Evolutionary conservation across 768 basidiomycete species (phyloP).

Genomic region (Hericium coralloides): DNA sequence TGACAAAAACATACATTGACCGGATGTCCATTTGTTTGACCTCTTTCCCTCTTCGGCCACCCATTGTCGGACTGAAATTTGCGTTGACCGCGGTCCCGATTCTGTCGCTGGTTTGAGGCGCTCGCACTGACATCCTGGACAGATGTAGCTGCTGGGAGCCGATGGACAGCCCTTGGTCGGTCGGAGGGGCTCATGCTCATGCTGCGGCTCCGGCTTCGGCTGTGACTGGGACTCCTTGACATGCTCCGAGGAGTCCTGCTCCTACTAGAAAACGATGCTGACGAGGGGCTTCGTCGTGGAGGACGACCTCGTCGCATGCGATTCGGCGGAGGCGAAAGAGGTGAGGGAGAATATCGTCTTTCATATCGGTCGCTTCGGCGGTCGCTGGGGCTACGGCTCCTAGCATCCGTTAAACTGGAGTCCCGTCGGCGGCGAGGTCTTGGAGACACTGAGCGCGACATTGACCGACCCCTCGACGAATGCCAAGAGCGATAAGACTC

Average conservation of each 20-base stretch:
- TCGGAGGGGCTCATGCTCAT: conserved; percentile 37
- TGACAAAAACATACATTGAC: background rate
- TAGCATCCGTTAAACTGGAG: conserved; percentile 33
- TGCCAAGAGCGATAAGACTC: conserved; percentile 57
- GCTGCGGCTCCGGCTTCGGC: conserved; percentile 37
- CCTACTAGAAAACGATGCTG: background rate
- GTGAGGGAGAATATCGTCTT: conserved; percentile 21
- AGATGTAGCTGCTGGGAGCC: conserved; percentile 44
- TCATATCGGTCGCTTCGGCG: conserved; percentile 31
- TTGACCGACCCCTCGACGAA: conserved; percentile 59
- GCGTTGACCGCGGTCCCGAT: conserved; percentile 8
- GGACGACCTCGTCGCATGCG: conserved; percentile 5
- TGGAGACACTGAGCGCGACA: conserved; percentile 48
- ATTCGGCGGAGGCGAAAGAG: conserved; percentile 18
- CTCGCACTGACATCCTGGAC: conserved; percentile 21
- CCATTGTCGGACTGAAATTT: conserved; percentile 12
- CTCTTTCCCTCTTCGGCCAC: conserved; percentile 15
- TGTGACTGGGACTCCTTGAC: conserved; percentile 39
- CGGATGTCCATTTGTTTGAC: conserved; percentile 7
- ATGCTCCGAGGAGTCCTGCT: background rate
- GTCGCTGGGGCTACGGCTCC: conserved; percentile 42
- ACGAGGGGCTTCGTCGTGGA: conserved; percentile 7
- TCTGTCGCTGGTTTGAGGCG: conserved; percentile 5
- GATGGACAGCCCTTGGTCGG: conserved; percentile 49
- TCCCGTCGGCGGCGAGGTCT: conserved; percentile 33